These are phyloP conservation scores for Neonectria ditissima DNA, from an alignment of 2,329 filamentous ascomycete genomes.

Conservation along the genomic window DNA sequence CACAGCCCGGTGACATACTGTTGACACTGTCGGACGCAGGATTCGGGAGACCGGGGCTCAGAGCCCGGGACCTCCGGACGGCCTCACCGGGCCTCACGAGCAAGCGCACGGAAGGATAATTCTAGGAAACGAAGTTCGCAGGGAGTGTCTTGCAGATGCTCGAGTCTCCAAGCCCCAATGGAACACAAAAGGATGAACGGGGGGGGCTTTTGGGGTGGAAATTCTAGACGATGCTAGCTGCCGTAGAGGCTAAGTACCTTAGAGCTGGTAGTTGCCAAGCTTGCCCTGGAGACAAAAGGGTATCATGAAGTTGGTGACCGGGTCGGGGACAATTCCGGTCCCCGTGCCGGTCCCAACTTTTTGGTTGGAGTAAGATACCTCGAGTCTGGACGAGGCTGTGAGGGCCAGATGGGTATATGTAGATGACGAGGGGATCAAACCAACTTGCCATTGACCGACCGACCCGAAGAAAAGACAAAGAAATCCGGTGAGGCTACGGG, in stretches of 20 bases:
- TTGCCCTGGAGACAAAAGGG: constrained; percentile 9
- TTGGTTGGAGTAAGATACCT: constrained; percentile 1
- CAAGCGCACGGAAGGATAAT: constrained; percentile 22
- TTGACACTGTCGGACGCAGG: not conserved
- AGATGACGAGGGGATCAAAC: not conserved
- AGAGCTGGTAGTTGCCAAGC: constrained; percentile 20
- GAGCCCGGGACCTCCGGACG: constrained; percentile 29
- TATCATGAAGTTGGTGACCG: constrained; percentile 26
- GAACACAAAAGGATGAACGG: constrained; percentile 1
- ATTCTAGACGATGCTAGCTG: not conserved
- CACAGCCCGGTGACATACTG: constrained; percentile 5
- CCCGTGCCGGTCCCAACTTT: constrained; percentile 12
- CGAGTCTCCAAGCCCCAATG: constrained; percentile 22
- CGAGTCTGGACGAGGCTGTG: not conserved
- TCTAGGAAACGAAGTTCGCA: constrained; percentile 31
- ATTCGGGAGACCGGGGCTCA: constrained; percentile 20
- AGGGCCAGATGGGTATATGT: too few relatives aligned
- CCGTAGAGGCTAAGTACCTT: too few relatives aligned
- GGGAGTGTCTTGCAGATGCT: constrained; percentile 19
- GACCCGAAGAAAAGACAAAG: not conserved
- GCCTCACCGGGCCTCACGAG: constrained; percentile 24
- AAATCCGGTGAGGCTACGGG: too few relatives aligned
- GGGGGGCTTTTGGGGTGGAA: constrained; percentile 1
- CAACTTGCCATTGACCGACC: too few relatives aligned
- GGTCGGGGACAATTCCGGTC: constrained; percentile 36